phyloP scores from a whole-genome alignment of 306 rosid genomes.

The Quercus gilva region DNA sequence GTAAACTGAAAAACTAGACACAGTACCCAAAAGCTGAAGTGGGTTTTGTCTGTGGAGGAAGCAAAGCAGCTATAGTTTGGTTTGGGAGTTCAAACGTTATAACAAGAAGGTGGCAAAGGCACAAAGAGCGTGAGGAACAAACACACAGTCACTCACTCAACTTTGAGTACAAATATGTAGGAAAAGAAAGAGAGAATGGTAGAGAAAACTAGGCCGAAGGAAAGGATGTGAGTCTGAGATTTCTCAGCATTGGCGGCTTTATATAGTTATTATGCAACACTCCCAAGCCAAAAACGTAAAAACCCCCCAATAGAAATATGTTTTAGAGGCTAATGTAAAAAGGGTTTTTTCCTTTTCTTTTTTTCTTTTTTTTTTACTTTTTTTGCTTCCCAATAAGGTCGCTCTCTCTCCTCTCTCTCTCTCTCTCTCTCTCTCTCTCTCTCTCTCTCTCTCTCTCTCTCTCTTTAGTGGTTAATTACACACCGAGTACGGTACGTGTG shows the following conservation, averaged over 20 bases:
- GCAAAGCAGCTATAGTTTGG: neutral
- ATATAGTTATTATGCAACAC: neutral
- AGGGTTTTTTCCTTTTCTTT: neutral
- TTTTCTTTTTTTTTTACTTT: neutral
- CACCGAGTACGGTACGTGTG: too few species aligned
- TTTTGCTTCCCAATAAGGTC: too few species aligned
- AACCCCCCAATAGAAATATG: neutral
- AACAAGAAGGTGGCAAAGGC: constrained; percentile 12
- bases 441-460: too few species aligned
- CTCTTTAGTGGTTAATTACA: too few species aligned
- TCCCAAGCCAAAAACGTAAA: neutral
- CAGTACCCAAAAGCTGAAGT: neutral
- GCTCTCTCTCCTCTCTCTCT: too few species aligned
- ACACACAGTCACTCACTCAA: neutral
- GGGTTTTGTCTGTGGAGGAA: neutral
- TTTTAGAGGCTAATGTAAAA: neutral
- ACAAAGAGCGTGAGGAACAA: constrained; percentile 7
- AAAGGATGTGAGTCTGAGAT: neutral
- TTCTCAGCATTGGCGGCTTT: constrained; percentile 8
- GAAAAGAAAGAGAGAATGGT: neutral
- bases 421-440: too few species aligned
- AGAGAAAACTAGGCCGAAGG: neutral
- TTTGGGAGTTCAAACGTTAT: constrained; percentile 9
- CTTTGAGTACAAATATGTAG: neutral
- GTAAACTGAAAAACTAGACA: neutral